phyloP scores from a whole-genome alignment of 2,329 filamentous ascomycete genomes.

The Atkinsonella hypoxylon region DNA sequence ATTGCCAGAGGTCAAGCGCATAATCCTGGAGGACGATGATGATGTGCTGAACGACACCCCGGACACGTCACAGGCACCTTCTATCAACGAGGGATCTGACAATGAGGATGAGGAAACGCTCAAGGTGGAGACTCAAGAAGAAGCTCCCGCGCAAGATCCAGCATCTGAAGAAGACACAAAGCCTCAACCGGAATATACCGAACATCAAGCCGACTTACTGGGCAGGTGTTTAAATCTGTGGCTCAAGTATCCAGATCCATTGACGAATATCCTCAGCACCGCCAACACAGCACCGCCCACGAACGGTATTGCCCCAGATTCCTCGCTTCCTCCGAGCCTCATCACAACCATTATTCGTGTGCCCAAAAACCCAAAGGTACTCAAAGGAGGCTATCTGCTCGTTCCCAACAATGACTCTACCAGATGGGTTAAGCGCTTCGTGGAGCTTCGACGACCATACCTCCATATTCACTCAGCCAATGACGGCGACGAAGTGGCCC shows the following conservation, averaged over 20 bases:
- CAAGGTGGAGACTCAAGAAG: constrained; percentile 10
- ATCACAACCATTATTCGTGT: constrained; percentile 66
- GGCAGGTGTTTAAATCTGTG: constrained; percentile 52
- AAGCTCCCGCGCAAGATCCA: constrained; percentile 10
- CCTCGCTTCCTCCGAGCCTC: constrained; percentile 46
- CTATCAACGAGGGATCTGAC: constrained; percentile 18
- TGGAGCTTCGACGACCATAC: constrained; percentile 84
- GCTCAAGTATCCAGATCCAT: constrained; percentile 46
- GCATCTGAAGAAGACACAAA: constrained; percentile 7
- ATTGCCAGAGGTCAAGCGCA: constrained; percentile 23
- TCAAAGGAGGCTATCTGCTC: constrained; percentile 82
- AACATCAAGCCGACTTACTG: constrained; percentile 34
- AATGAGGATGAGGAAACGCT: constrained; percentile 13
- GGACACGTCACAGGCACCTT: constrained; percentile 34
- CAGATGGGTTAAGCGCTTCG: constrained; percentile 83
- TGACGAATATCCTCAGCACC: constrained; percentile 42
- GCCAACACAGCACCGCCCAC: constrained; percentile 56
- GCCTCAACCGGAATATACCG: constrained; percentile 27
- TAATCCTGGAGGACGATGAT: constrained; percentile 43
- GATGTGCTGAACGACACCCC: constrained; percentile 47
- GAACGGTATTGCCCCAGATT: constrained; percentile 42
- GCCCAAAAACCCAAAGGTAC: constrained; percentile 65
- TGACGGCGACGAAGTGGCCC: constrained; percentile 80
- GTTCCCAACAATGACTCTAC: constrained; percentile 71
- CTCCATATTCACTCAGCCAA: constrained; percentile 77